Evolutionary conservation across 2,329 filamentous ascomycete species (phyloP).

Genomic region (Diaporthe velutina): DNA sequence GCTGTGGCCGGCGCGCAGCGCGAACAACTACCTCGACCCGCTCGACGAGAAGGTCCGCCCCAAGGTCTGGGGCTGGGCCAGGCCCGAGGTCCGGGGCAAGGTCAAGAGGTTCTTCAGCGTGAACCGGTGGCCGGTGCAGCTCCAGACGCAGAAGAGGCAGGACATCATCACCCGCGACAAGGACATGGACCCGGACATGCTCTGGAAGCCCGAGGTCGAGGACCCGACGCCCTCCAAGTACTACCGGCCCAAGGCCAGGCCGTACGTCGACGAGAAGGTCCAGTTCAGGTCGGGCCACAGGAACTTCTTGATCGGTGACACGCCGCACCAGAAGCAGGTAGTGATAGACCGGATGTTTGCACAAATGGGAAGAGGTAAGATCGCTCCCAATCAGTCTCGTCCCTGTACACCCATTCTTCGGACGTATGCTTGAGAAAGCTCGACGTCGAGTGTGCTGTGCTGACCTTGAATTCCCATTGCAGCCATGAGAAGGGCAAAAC

Average conservation of each 20-base stretch:
- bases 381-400: too few relatives aligned
- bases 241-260: conserved; percentile 42
- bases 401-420: not conserved
- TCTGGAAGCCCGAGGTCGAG: conserved; percentile 46
- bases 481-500: conserved; percentile 17
- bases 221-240: conserved; percentile 45
- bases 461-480: not conserved
- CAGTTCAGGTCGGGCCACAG: conserved; percentile 48
- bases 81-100: conserved; percentile 42
- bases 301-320: conserved; percentile 54
- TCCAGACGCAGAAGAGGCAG: conserved; percentile 51
- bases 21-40: conserved; percentile 43
- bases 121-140: conserved; percentile 61
- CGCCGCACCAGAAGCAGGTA: conserved; percentile 49
- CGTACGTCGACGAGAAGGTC: conserved; percentile 44
- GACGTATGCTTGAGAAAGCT: too few relatives aligned
- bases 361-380: conserved; percentile 36
- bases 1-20: conserved; percentile 54
- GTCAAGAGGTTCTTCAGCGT: conserved; percentile 57
- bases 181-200: conserved; percentile 45
- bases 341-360: conserved; percentile 43
- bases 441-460: not conserved
- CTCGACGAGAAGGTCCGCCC: conserved; percentile 45
- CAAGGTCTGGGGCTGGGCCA: conserved; percentile 53
- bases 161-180: conserved; percentile 47